These are phyloP conservation scores for Nigrospora sphaerica DNA, from an alignment of 2,329 filamentous ascomycete species.

Conservation along the genomic window DNA sequence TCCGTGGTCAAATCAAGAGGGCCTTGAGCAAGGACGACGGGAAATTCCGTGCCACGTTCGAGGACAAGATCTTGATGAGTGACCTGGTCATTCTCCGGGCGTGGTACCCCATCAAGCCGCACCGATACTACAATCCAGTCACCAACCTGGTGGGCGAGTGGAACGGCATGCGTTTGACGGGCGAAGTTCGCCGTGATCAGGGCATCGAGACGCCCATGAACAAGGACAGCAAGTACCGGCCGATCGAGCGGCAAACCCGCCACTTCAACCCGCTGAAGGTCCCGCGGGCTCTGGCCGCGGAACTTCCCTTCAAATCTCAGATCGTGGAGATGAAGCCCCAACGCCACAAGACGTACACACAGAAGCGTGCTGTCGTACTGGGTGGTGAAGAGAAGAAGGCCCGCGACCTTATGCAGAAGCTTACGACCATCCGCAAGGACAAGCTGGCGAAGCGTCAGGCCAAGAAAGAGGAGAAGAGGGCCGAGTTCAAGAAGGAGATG, in stretches of 20 bases:
- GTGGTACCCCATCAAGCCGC: slow-evolving; percentile 94
- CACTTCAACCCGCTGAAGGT: slow-evolving; percentile 76
- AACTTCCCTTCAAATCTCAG: slow-evolving; percentile 88
- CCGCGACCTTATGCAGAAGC: slow-evolving; percentile 83
- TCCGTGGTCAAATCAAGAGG: slow-evolving; percentile 95
- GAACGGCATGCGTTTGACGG: slow-evolving; percentile 90
- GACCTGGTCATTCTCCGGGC: slow-evolving; percentile 95
- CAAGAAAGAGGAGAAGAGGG: slow-evolving; percentile 83
- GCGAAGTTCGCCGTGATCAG: slow-evolving; percentile 76
- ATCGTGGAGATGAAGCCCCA: slow-evolving; percentile 76
- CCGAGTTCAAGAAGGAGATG: slow-evolving; percentile 75
- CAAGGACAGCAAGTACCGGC: slow-evolving; percentile 79
- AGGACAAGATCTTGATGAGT: slow-evolving; percentile 95
- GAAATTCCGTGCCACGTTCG: slow-evolving; percentile 93
- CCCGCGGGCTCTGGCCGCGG: slow-evolving; percentile 71
- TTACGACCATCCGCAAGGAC: slow-evolving; percentile 84
- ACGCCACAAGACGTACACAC: slow-evolving; percentile 78
- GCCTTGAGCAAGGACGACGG: slow-evolving; percentile 90
- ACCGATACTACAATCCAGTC: slow-evolving; percentile 94
- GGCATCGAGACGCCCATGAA: slow-evolving; percentile 69
- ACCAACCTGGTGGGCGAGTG: slow-evolving; percentile 83
- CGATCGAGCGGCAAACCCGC: slow-evolving; percentile 56
- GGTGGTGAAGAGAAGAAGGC: slow-evolving; percentile 84
- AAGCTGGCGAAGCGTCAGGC: slow-evolving; percentile 74
- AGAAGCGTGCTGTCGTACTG: slow-evolving; percentile 88